phyloP scores from a whole-genome alignment of 768 basidiomycete species.

The Xanthoconium purpureum region DNA sequence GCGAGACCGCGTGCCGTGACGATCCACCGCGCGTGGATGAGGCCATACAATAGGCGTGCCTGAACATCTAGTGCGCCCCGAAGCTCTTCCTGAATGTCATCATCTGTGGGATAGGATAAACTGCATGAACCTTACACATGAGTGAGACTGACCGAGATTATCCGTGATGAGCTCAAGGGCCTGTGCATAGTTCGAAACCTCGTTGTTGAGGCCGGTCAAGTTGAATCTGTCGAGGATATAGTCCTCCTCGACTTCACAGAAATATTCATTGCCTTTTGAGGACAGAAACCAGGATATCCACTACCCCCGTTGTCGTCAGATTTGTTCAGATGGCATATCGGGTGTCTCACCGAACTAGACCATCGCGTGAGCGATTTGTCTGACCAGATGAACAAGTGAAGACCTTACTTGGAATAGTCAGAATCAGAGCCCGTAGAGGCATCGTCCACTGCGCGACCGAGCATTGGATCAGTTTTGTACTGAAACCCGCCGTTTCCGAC shows the following conservation, averaged over 20 bases:
- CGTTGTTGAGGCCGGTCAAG: constrained; percentile 93
- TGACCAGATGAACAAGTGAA: background rate
- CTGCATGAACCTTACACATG: background rate
- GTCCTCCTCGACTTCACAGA: constrained; percentile 98
- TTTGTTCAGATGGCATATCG: constrained; percentile 6
- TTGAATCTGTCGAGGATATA: constrained; percentile 99
- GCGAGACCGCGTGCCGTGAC: constrained; percentile 89
- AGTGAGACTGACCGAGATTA: constrained; percentile 69
- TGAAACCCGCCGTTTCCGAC: constrained; percentile 16
- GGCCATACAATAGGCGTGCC: constrained; percentile 89
- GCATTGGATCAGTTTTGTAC: constrained; percentile 30
- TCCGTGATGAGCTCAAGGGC: constrained; percentile 96
- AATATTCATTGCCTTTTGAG: constrained; percentile 98
- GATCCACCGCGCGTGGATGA: constrained; percentile 97
- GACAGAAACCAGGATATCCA: constrained; percentile 99
- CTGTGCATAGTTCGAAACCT: constrained; percentile 91
- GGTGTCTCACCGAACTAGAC: constrained; percentile 28
- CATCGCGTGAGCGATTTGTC: constrained; percentile 15
- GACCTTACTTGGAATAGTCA: constrained; percentile 87
- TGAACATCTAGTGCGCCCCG: constrained; percentile 90
- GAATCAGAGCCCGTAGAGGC: constrained; percentile 91
- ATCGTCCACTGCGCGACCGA: constrained; percentile 66
- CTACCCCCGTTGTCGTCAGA: constrained; percentile 38
- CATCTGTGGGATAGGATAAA: constrained; percentile 50
- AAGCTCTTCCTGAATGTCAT: constrained; percentile 91